These are phyloP conservation scores for Amorphotheca resinae DNA, from an alignment of 495 filamentous ascomycete genomes.

Conservation along the genomic window DNA sequence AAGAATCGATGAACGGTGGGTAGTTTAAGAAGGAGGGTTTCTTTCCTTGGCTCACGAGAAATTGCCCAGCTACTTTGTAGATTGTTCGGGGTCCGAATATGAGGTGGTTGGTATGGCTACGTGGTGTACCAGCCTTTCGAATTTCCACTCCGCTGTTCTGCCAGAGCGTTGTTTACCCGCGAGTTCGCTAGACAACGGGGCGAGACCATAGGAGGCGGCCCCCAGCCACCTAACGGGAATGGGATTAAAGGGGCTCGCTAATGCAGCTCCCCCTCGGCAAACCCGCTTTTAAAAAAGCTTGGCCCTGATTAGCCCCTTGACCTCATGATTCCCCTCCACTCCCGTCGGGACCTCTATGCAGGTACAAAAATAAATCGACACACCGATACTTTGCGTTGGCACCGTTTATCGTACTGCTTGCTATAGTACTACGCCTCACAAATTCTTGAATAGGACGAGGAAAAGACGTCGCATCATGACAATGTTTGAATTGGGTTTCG, in stretches of 20 bases:
- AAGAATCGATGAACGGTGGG: constrained; percentile 4
- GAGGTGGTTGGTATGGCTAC: constrained; percentile 2
- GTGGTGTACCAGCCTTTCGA: constrained; percentile 3
- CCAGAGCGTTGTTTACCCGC: neutral
- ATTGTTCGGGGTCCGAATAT: constrained; percentile 4
- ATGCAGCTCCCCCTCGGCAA: too few species aligned
- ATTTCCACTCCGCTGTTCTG: neutral
- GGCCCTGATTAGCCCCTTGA: too few species aligned
- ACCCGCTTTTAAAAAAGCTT: too few species aligned
- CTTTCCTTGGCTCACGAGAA: neutral
- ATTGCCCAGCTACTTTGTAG: constrained; percentile 8
- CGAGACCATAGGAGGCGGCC: neutral
- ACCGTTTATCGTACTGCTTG: too few species aligned
- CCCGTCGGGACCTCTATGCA: too few species aligned
- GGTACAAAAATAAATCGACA: too few species aligned
- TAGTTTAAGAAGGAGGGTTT: constrained; percentile 10
- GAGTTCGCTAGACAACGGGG: neutral
- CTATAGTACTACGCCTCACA: too few species aligned
- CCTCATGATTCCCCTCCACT: too few species aligned
- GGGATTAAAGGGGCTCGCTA: neutral
- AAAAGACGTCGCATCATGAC: too few species aligned
- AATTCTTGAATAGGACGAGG: too few species aligned
- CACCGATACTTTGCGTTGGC: too few species aligned
- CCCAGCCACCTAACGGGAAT: neutral
- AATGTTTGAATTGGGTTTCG: too few species aligned